Evolutionary conservation across 441 rosid species (phyloP).

Genomic region (Adansonia rubrostipa): DNA sequence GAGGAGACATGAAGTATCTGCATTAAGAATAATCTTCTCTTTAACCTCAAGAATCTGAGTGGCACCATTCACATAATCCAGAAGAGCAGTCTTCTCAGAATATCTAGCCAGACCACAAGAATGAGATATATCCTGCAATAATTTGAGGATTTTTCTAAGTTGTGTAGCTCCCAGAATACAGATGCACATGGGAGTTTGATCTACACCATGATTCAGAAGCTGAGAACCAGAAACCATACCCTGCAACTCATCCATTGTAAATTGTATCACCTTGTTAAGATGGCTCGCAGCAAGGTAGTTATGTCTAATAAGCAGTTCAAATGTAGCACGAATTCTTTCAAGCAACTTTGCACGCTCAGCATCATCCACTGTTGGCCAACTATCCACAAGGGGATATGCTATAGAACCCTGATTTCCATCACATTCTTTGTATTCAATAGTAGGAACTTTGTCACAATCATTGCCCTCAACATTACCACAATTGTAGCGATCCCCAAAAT

Average conservation of each 20-base stretch:
- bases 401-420: constrained; percentile 43
- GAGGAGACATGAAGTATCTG: constrained; percentile 58
- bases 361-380: constrained; percentile 81
- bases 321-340: constrained; percentile 61
- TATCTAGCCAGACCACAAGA: constrained; percentile 74
- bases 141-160: constrained; percentile 79
- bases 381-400: constrained; percentile 43
- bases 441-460: constrained; percentile 39
- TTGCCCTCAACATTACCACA: constrained; percentile 37
- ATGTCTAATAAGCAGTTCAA: constrained; percentile 70
- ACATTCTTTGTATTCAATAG: constrained; percentile 45
- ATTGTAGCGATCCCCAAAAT: constrained; percentile 44
- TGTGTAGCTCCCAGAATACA: constrained; percentile 82
- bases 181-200: constrained; percentile 72
- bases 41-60: constrained; percentile 45
- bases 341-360: constrained; percentile 81
- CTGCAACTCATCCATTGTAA: constrained; percentile 76
- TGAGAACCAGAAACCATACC: constrained; percentile 60
- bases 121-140: constrained; percentile 82
- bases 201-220: constrained; percentile 62
- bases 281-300: constrained; percentile 80
- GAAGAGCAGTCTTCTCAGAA: constrained; percentile 56
- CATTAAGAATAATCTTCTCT: constrained; percentile 69
- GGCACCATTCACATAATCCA: constrained; percentile 49
- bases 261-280: constrained; percentile 74